Base-by-base conservation (phyloP, 352 stramenopile species). In the Pythium folliculosum region DNA sequence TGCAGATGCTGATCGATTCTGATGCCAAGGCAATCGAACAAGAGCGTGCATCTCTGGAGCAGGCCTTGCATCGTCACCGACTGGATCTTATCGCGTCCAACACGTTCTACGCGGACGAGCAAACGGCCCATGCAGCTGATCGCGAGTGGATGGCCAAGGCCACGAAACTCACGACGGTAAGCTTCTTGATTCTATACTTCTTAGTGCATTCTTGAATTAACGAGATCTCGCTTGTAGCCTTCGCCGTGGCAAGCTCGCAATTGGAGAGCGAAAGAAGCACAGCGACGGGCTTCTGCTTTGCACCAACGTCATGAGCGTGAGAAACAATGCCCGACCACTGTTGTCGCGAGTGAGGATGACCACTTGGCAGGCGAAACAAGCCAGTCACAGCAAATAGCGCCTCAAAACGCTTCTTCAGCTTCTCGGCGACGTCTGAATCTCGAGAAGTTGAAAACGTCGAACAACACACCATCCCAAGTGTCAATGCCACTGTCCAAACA, bases 161-260 rank as follows among this genome's bases (percentile, higher is more conserved):
- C n/a, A 57, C 62, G 21, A 68, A 67, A 22, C 43, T 55, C 25
- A 60, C 55, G 25, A 69, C 70, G 57, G 65, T 71, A 38, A 25
- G 63, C n/a, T 14, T 50, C 44, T 56, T 4, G 3, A 22, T 35
- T n/a, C 6, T 17, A 19, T 8, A 23, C 45, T 12, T 16, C 5
- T 17, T 14, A 37, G 32, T 30, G 23, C 23, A 19, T 12, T 14
- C 22, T 19, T 21, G 9, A 19, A 21, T 19, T 54, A 23, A 38
- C 27, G 14, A 35, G 16, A 45, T n/a, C 9, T 48, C 32, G 35
- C 38, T n/a, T 67, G 23, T 55, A 70, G 77, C 71, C 80, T 38
- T 94, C 83, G 0, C 82, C 83, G 13, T 94, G 86, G 86, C 86
- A 94, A 65, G 70, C 75, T n/a, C 82, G 86, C 52, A 92, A 92